phyloP scores from a whole-genome alignment of 495 filamentous ascomycete species.

The Monascus purpureus region DNA sequence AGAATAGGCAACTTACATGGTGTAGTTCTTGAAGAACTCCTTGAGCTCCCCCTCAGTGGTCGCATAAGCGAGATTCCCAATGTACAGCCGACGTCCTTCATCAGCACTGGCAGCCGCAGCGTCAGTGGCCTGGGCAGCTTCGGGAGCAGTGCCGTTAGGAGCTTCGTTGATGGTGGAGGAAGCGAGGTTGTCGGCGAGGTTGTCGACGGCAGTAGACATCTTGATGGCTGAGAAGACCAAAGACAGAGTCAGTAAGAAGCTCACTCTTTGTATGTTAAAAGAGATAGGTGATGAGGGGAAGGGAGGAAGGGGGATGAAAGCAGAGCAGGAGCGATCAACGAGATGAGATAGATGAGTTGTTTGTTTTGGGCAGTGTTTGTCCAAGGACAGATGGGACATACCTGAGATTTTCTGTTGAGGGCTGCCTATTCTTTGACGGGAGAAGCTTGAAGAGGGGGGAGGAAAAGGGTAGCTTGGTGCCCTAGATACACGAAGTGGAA shows the following conservation, averaged over 20 bases:
- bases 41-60: conserved; percentile 99
- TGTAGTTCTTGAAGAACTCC: conserved; percentile 95
- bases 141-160: conserved; percentile 73
- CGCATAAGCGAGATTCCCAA: conserved; percentile 99
- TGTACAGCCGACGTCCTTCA: conserved; percentile 97
- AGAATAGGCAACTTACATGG: conserved; percentile 61
- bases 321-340: conserved; percentile 5
- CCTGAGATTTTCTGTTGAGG: conserved; percentile 7
- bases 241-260: not conserved
- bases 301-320: conserved; percentile 5
- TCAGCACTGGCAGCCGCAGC: conserved; percentile 92
- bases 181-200: conserved; percentile 36
- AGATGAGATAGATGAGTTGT: too few relatives aligned
- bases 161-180: conserved; percentile 41
- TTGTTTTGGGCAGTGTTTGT: conserved; percentile 1
- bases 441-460: conserved; percentile 33
- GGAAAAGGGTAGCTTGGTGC: conserved; percentile 78
- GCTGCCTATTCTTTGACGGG: conserved; percentile 35
- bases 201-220: conserved; percentile 45
- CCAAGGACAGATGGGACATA: not conserved
- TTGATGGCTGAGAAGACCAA: conserved; percentile 31
- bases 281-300: conserved; percentile 10
- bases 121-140: conserved; percentile 52
- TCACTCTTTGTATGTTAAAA: conserved; percentile 2
- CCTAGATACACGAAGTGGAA: conserved; percentile 48